These are phyloP conservation scores for Pyrrhoderma noxium DNA, from an alignment of 1,284 basidiomycete species.

Conservation along the genomic window DNA sequence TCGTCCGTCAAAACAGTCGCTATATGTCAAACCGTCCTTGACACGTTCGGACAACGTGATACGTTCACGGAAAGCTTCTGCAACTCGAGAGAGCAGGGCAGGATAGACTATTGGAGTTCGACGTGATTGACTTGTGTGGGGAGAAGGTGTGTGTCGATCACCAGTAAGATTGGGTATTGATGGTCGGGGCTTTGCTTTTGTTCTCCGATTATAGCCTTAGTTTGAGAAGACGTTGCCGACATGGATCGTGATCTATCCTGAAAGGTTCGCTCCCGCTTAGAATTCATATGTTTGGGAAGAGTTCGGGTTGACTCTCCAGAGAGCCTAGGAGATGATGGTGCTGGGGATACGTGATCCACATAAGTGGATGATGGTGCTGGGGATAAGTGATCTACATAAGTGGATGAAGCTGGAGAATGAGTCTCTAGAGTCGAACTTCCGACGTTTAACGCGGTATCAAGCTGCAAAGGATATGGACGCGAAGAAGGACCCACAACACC, in stretches of 20 bases:
- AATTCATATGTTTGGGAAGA: constrained; percentile 34
- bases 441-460: constrained; percentile 39
- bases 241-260: constrained; percentile 72
- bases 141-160: constrained; percentile 26
- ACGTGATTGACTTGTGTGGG: constrained; percentile 29
- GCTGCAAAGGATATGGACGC: constrained; percentile 39
- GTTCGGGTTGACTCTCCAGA: constrained; percentile 52
- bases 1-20: constrained; percentile 92
- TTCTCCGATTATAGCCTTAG: constrained; percentile 27
- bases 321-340: constrained; percentile 30
- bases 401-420: constrained; percentile 43
- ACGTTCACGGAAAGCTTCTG: constrained; percentile 85
- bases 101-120: constrained; percentile 85
- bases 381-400: constrained; percentile 22
- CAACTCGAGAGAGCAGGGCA: constrained; percentile 89
- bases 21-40: constrained; percentile 96
- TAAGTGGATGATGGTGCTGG: constrained; percentile 26
- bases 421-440: constrained; percentile 24
- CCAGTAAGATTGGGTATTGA: constrained; percentile 36
- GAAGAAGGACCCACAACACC: constrained; percentile 23
- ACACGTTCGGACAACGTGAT: constrained; percentile 72
- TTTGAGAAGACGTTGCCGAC: constrained; percentile 44
- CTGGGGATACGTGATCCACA: constrained; percentile 22
- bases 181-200: constrained; percentile 30
- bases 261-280: constrained; percentile 46